phyloP scores from a whole-genome alignment of 78 protist genomes.

The Dictyostelium capitatum region DNA sequence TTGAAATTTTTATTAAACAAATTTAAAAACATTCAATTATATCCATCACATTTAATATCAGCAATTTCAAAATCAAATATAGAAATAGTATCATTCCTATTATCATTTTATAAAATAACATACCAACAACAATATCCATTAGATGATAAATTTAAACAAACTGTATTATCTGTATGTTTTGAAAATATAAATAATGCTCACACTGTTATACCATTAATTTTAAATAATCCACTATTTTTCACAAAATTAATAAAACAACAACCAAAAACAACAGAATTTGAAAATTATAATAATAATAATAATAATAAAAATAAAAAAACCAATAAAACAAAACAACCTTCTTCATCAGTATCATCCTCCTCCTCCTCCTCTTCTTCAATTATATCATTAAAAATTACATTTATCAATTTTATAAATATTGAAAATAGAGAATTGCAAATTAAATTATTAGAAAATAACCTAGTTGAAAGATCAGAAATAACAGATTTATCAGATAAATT shows the following conservation, averaged over 20 bases:
- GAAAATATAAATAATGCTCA: background rate
- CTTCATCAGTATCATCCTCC: no score
- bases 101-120: background rate
- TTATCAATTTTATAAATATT: background rate
- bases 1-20: background rate
- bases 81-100: background rate
- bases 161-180: background rate
- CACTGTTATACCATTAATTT: background rate
- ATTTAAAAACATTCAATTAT: background rate
- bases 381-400: background rate
- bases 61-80: background rate
- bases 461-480: background rate
- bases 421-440: background rate
- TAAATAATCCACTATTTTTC: background rate
- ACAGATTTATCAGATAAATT: background rate
- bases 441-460: background rate
- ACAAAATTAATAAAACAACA: background rate
- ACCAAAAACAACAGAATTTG: no score
- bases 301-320: background rate
- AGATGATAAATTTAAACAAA: background rate
- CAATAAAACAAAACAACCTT: background rate
- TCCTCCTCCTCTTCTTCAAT: background rate
- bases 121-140: background rate
- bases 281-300: background rate
- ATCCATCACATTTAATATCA: background rate